Evolutionary conservation across 2,329 filamentous ascomycete species (phyloP), one percentile per base, ranked within the genome.

Genomic region (Xylariomycetidae sp.): DNA sequence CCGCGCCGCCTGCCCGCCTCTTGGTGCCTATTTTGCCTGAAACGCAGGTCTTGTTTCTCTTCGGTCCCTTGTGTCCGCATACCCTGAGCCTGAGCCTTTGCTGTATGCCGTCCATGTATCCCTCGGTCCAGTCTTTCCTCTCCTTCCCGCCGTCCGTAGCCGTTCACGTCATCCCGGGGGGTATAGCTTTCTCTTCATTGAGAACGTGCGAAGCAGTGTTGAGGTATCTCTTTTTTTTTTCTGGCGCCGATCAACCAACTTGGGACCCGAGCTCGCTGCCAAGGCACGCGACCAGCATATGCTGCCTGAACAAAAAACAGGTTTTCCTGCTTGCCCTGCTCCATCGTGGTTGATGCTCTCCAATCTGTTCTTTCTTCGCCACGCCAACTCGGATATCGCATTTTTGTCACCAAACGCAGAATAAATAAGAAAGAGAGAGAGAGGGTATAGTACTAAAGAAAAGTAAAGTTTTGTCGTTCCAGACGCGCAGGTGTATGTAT

Each of bases 401-500:
- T 17, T 14, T 17, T 26, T 34, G 19, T 40, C 38, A 38, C 37
- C 34, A 29, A 12, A 27, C 16, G 13, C 7, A 14, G 13, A 27
- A 10, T n/a, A 27, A 27, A 10, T 30, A 40, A 39, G 33, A 32
- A 42, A 31, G 22, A 16, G 36, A 36, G 29, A 34, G 22, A 36
- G 29, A 32, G 34, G 36, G 24, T 38, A n/a, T 15, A 29, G 15
- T 7, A 39, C 29, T 36, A 42, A 42, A 25, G 39, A 44, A 28
- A 37, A 30, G 35, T 38, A 16, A 28, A 40, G 44, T 40, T 40
- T 26, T 25, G 23, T 46, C 42, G 38, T 52, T 34, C 39, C 29
- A 42, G 43, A 43, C 43, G 45, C 38, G 39, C 45, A 42, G 20
- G 42, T 49, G 30, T 46, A 47, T 52, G 35, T 52, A 50, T 48